Evolutionary conservation across 2,329 filamentous ascomycete species (phyloP).

Genomic region (Tolypocladium paradoxum): DNA sequence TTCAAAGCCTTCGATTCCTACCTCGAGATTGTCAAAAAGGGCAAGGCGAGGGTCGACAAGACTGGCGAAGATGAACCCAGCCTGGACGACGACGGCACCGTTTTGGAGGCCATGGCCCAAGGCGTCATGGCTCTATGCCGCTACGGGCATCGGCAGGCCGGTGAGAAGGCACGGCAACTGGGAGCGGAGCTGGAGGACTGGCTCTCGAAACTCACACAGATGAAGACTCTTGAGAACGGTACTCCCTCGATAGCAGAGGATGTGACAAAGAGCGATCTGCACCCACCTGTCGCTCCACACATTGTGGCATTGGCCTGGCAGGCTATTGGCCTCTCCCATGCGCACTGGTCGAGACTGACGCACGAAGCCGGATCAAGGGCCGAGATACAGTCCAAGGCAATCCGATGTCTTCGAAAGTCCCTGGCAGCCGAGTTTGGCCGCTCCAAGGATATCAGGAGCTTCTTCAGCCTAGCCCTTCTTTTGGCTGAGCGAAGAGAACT

Average conservation of each 20-base stretch:
- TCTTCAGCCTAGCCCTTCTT: slow-evolving; percentile 75
- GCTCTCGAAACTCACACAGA: slow-evolving; percentile 48
- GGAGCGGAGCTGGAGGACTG: slow-evolving; percentile 63
- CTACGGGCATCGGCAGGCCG: slow-evolving; percentile 64
- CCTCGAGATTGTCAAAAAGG: slow-evolving; percentile 74
- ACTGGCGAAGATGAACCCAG: slow-evolving; percentile 58
- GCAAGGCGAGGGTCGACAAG: slow-evolving; percentile 75
- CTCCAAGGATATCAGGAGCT: slow-evolving; percentile 59
- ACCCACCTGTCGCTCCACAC: slow-evolving; percentile 41
- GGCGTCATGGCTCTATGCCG: slow-evolving; percentile 73
- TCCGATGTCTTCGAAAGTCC: slow-evolving; percentile 63
- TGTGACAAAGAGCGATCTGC: slow-evolving; percentile 20
- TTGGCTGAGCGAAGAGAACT: slow-evolving; percentile 80
- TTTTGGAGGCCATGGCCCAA: slow-evolving; percentile 69
- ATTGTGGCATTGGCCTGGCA: slow-evolving; percentile 66
- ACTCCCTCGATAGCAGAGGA: slow-evolving; percentile 18
- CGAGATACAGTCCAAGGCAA: slow-evolving; percentile 66
- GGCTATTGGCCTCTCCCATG: slow-evolving; percentile 74
- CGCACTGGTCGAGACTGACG: slow-evolving; percentile 77
- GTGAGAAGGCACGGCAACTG: slow-evolving; percentile 67
- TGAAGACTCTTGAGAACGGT: slow-evolving; percentile 14
- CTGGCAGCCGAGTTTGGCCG: slow-evolving; percentile 56
- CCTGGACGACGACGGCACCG: slow-evolving; percentile 67
- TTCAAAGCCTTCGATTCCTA: slow-evolving; percentile 90
- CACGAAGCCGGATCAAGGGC: slow-evolving; percentile 61